Conservation (phyloP, 257 asterid species). For the Penstemon davidsonii region DNA sequence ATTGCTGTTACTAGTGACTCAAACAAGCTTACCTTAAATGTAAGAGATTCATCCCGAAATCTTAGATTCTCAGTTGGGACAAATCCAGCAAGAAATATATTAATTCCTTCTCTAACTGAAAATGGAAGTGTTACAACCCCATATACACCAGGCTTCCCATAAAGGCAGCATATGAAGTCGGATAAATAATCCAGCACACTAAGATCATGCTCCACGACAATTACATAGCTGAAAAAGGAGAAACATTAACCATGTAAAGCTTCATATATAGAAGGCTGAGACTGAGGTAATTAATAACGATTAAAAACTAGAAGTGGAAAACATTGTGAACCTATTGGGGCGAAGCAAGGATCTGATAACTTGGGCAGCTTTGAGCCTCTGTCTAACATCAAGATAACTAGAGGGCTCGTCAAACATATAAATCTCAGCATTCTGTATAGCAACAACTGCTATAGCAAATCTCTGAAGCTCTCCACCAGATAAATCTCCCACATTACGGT, state of each 20-base stretch:
- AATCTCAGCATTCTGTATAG: constrained; percentile 92
- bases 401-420: constrained; percentile 99
- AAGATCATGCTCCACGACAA: constrained; percentile 76
- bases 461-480: constrained; percentile 99
- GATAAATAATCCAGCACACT: constrained; percentile 72
- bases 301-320: constrained; percentile 14
- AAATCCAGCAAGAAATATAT: constrained; percentile 69
- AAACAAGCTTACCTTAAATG: constrained; percentile 53
- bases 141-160: constrained; percentile 74
- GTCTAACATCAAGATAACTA: constrained; percentile 97
- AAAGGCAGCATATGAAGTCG: constrained; percentile 75
- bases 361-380: constrained; percentile 98
- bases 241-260: constrained; percentile 16
- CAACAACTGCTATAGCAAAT: constrained; percentile 95
- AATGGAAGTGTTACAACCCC: constrained; percentile 79
- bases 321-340: constrained; percentile 60
- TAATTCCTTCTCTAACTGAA: constrained; percentile 78
- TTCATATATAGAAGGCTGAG: constrained; percentile 17
- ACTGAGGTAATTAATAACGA: constrained; percentile 5
- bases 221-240: constrained; percentile 53
- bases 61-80: constrained; percentile 76
- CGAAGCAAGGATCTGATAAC: constrained; percentile 96
- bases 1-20: constrained; percentile 8
- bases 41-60: constrained; percentile 67
- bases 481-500: constrained; percentile 92